phyloP scores from a whole-genome alignment of 306 rosid genomes.

The Quercus aquifolioides region DNA sequence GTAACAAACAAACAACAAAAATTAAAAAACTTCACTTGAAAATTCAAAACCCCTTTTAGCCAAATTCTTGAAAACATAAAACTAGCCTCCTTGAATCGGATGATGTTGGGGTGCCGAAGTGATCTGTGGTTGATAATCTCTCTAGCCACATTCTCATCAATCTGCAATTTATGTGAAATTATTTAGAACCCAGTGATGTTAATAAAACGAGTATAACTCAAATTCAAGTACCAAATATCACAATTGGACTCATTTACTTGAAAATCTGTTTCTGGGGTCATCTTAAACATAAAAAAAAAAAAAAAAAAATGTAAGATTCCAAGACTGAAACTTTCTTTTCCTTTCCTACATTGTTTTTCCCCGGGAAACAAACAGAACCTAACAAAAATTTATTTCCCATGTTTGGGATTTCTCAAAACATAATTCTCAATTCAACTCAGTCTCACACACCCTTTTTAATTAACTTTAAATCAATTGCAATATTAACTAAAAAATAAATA shows the following conservation, averaged over 20 bases:
- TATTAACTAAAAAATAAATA: conserved; percentile 2
- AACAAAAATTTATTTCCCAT: conserved; percentile 1
- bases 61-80: neutral
- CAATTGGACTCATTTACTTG: neutral
- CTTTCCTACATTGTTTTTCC: neutral
- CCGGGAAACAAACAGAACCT: conserved; percentile 5
- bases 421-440: neutral
- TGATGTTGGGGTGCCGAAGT: conserved; percentile 65
- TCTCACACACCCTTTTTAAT: neutral
- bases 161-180: conserved; percentile 28
- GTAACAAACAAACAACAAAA: neutral
- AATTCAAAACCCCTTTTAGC: neutral
- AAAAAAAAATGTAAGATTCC: neutral
- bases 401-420: conserved; percentile 21
- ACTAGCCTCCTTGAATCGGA: conserved; percentile 64
- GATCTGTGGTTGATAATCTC: conserved; percentile 70
- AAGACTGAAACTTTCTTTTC: conserved; percentile 11
- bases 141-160: conserved; percentile 71
- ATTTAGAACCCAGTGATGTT: neutral
- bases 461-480: neutral
- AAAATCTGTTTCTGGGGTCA: conserved; percentile 8
- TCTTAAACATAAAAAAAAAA: neutral
- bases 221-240: conserved; percentile 4
- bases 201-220: conserved; percentile 8
- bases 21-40: neutral